Conservation (phyloP, 345 rosid species). For the Salix exigua region DNA sequence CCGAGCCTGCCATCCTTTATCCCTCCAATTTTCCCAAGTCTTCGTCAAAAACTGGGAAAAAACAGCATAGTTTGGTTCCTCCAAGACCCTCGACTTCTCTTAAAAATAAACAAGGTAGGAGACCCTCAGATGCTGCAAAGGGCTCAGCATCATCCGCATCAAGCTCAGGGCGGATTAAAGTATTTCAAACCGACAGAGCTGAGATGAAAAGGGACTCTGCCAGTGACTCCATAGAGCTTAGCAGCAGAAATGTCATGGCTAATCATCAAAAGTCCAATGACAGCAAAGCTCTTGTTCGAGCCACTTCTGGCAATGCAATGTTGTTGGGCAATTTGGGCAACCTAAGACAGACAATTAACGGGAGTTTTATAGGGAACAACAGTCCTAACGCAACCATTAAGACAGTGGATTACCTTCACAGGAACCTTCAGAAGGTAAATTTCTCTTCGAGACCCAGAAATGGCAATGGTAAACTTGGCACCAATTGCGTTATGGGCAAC, state of each 20-base stretch:
- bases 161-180: conserved; percentile 14
- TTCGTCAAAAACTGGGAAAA: conserved; percentile 17
- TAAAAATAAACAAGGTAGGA: conserved; percentile 11
- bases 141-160: conserved; percentile 41
- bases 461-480: conserved; percentile 26
- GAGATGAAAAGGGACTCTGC: conserved; percentile 12
- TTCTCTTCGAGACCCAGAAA: conserved; percentile 24
- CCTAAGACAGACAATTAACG: conserved; percentile 28
- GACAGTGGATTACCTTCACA: conserved; percentile 22
- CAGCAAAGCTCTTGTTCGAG: conserved; percentile 28
- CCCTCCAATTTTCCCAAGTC: conserved; percentile 19
- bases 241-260: conserved; percentile 6
- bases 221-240: conserved; percentile 21
- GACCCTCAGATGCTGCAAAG: conserved; percentile 35
- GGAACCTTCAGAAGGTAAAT: conserved; percentile 17
- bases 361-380: conserved; percentile 12
- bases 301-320: conserved; percentile 36
- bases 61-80: conserved; percentile 21
- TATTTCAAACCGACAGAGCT: neutral
- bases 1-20: conserved; percentile 18
- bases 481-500: conserved; percentile 59
- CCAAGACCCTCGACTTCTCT: conserved; percentile 12
- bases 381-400: conserved; percentile 27
- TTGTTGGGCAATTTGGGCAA: conserved; percentile 37
- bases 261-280: conserved; percentile 16